These are phyloP conservation scores for Primulina huaijiensis DNA, from an alignment of 257 asterid genomes.

Conservation along the genomic window DNA sequence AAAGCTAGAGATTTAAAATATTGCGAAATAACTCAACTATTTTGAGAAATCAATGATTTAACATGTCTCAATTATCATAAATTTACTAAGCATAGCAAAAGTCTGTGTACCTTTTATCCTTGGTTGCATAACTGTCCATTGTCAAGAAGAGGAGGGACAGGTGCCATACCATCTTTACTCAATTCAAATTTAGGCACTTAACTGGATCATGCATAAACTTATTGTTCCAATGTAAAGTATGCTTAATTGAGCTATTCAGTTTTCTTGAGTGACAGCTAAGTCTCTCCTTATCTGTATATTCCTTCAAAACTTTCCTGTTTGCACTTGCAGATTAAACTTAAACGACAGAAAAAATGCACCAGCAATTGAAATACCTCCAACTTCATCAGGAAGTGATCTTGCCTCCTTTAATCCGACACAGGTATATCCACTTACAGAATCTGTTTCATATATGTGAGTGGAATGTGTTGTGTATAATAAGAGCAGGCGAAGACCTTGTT, in stretches of 20 bases:
- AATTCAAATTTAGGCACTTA: neutral
- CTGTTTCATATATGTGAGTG: slow-evolving; percentile 3
- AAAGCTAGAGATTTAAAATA: neutral
- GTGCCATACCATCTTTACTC: neutral
- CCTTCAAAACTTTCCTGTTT: slow-evolving; percentile 13
- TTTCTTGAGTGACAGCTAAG: neutral
- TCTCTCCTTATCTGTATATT: neutral
- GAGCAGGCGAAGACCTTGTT: neutral
- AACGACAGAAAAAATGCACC: slow-evolving; percentile 41
- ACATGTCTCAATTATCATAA: neutral
- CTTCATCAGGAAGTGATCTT: slow-evolving; percentile 36
- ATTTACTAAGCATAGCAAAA: neutral
- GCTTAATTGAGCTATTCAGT: slow-evolving; percentile 7
- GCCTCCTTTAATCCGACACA: slow-evolving; percentile 45
- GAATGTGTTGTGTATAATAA: neutral
- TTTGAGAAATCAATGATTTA: neutral
- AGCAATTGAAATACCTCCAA: slow-evolving; percentile 31
- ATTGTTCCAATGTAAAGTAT: neutral
- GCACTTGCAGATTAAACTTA: slow-evolving; percentile 52
- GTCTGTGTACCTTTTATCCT: neutral
- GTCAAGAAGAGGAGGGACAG: no score
- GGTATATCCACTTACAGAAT: slow-evolving; percentile 34
- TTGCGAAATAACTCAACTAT: neutral
- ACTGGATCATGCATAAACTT: neutral
- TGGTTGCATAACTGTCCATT: neutral